Evolutionary conservation across 2,329 filamentous ascomycete species (phyloP), one percentile per base, ranked within the genome.

Genomic region (Aureobasidium leucospermi): DNA sequence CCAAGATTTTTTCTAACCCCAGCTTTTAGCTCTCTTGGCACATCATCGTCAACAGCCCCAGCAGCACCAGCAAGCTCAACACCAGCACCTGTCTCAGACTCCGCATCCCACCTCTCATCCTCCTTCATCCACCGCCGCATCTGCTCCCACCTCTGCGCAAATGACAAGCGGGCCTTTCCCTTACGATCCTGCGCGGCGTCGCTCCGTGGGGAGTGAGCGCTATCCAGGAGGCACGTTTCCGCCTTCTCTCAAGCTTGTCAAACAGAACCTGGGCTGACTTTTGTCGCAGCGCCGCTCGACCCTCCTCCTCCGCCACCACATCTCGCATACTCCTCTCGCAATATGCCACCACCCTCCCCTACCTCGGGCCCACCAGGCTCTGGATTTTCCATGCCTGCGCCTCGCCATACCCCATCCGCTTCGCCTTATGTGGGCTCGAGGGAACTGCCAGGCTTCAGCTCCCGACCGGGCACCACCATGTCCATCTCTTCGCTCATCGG

Each of bases 401-500:
- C 74, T 43, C 75, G 78, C 51, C 71, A 71, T 43, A 75, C 78
- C 32, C 74, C 78, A 4, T 75, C 75, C 47, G 67, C 76, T 28
- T 73, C 74, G 6, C 67, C 74, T 0, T 81, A 80, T 64, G 71
- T 74, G 55, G 69, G 73, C 71, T 29, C 76, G 61, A 81, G 84
- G 68, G 84, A 87, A 64, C 75, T 82, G 49, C 78, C 82, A 51
- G 74, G 76, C 16, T 68, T 81, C 45, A 75, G 74, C 23, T 75
- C 80, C 23, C 79, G 85, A 61, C 80, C 81, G 11, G 81, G 80
- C 56, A 28, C 52, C 15, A 85, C 83, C 73, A 88, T 89, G 85
- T 87, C 86, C 48, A 88, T 89, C 71, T 87, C 85, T n/a, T 85
- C 85, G 46, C 82, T 89, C 73, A 80, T 89, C 61, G 86, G 85